These are phyloP conservation scores for Dioscorea zingiberensis DNA, from an alignment of 106 monocot genomes.

Conservation along the genomic window DNA sequence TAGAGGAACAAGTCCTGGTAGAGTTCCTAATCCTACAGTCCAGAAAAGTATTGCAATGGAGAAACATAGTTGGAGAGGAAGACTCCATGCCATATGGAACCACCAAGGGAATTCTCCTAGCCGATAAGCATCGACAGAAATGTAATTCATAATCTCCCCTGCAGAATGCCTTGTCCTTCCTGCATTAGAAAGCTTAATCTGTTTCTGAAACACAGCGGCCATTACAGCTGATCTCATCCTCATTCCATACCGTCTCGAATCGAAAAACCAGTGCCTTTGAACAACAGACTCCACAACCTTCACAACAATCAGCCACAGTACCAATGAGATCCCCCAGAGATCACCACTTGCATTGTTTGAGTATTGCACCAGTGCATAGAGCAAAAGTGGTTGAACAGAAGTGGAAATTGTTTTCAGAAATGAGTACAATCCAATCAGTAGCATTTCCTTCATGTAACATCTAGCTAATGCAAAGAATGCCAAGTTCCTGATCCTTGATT, in stretches of 20 bases:
- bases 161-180: conserved; percentile 51
- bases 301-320: conserved; percentile 23
- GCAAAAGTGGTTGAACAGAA: conserved; percentile 34
- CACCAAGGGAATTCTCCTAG: conserved; percentile 79
- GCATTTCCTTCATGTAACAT: conserved; percentile 58
- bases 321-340: conserved; percentile 29
- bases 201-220: conserved; percentile 73
- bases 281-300: conserved; percentile 68
- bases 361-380: conserved; percentile 54
- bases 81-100: conserved; percentile 79
- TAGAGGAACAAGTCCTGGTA: conserved; percentile 52
- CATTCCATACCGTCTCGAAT: conserved; percentile 65
- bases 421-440: conserved; percentile 58
- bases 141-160: conserved; percentile 78
- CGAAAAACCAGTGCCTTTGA: conserved; percentile 84
- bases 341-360: conserved; percentile 27
- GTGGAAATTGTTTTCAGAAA: conserved; percentile 40
- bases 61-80: conserved; percentile 50
- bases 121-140: conserved; percentile 83
- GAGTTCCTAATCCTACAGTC: conserved; percentile 44
- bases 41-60: conserved; percentile 41
- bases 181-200: conserved; percentile 45
- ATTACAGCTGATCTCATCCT: conserved; percentile 71
- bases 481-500: conserved; percentile 17
- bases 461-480: conserved; percentile 40